Evolutionary conservation across 768 basidiomycete species (phyloP), one percentile per base, ranked within the genome.

Genomic region (Tylopilus rubrobrunneus): DNA sequence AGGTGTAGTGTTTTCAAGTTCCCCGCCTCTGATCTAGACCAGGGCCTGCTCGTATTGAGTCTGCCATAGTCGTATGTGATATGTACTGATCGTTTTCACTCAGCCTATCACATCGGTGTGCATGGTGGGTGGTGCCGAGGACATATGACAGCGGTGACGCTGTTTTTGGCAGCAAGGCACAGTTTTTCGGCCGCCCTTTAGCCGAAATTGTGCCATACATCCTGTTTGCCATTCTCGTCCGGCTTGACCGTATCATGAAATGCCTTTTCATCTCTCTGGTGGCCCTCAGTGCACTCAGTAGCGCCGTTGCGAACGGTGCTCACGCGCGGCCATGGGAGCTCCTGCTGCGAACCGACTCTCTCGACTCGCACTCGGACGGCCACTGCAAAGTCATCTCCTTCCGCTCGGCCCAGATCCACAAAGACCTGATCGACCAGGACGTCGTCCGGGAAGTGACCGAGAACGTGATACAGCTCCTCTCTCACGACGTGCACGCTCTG

Each of bases 271-370:
- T 57, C 25, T 34, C 39, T 17, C 44, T 43, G 11, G 56, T 31
- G 19, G 19, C 19, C 19, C 28, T 61, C 46, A 11, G 45, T 11
- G 23, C 43, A 5, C 49, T 62, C 15, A 34, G 44, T 42, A 36
- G 53, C 19, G 52, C 46, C 7, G 19, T 36, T 25, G 60, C 52
- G 8, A 43, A n/a, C 10, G 27, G 79, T 84, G 42, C 73, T 86
- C 87, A 84, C 81, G 78, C 86, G 85, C 23, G 92, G 89, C 23
- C 96, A 90, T 65, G 85, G 84, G 61, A 67, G 34, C 67, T 67
- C 21, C 58, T 60, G 21, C 23, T 67, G 10, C 58, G 52, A 44
- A n/a, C 48, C n/a, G 49, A 68, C 49, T 53, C 55, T 25, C 43
- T 56, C 25, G 25, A 25, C 25, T n/a, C n/a, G n/a, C n/a, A n/a